A percentile compares a stretch with the other conserved stretches of the same genome.
phyloP scores from a whole-genome alignment of 2,329 filamentous ascomycete genomes.

The Xylariaceae sp. region DNA sequence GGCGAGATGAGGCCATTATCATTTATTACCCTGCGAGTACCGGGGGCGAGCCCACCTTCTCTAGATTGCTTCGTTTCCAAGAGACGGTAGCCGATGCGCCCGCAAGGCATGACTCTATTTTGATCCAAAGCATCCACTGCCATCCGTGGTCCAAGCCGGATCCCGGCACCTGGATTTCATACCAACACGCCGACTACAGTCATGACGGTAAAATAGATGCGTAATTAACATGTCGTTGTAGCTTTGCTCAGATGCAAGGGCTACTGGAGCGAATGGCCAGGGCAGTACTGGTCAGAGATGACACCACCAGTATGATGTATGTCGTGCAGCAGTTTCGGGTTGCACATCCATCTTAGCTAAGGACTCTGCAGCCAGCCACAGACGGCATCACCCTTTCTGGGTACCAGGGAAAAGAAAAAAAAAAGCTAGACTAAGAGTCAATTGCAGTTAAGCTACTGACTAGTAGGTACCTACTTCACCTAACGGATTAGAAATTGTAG shows the following conservation, averaged over 20 bases:
- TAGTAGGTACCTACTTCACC: no score
- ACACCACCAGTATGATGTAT: conserved; percentile 17
- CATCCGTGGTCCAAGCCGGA: not conserved
- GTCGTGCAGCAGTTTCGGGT: conserved; percentile 25
- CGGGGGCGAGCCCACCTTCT: conserved; percentile 4
- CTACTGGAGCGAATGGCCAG: not conserved
- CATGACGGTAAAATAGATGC: not conserved
- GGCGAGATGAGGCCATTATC: conserved; percentile 15
- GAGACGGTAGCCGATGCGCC: conserved; percentile 17
- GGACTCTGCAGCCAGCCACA: conserved; percentile 11
- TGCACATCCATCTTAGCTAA: conserved; percentile 20
- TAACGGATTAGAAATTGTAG: no score
- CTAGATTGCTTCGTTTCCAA: conserved; percentile 22
- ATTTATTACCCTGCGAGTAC: conserved; percentile 5
- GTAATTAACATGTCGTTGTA: not conserved
- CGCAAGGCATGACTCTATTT: conserved; percentile 20
- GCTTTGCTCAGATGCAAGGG: not conserved
- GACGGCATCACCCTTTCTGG: not conserved
- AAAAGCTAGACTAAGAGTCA: not conserved
- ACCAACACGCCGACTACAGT: not conserved
- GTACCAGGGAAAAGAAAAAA: not conserved
- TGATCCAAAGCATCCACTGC: not conserved
- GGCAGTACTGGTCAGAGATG: not conserved
- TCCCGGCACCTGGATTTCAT: conserved; percentile 7
- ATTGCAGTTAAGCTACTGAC: not conserved